Evolutionary conservation across 768 basidiomycete species (phyloP), one percentile per base, ranked within the genome.

Genomic region (Pleurotus citrinopileatus): DNA sequence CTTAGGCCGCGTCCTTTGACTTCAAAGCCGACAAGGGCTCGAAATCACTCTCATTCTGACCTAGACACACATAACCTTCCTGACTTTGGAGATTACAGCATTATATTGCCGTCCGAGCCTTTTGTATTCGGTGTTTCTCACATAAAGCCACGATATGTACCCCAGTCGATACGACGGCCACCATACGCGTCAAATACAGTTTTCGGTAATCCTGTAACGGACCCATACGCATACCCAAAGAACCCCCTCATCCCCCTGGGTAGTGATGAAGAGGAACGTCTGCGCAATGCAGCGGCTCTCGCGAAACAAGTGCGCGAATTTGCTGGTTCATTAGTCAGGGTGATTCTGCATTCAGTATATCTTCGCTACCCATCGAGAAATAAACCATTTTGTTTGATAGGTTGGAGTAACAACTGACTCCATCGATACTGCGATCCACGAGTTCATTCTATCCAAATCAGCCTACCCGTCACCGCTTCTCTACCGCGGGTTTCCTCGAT

Each of bases 381-480:
- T 38, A 7, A 53, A 23, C 23, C n/a, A n/a, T n/a, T 26, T 19
- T 12, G 38, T 4, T 25, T 26, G 8, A 8, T 58, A 91, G 90
- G 73, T 79, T 28, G 86, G 85, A 10, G 67, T 79, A 7, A 94
- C 91, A 3, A 96, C 94, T 7, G 78, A 87, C 53, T 69, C 70
- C 10, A 85, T 97, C 46, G 93, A 97, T 65, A 69, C 73, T 10
- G 74, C 77, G 1, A 72, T 95, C 34, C 93, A 95, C 54, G 75
- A 86, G 4, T 84, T 80, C 55, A 87, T 94, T 54, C 58, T 90
- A 34, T 67, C 74, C 0, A 75, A 78, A 59, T 77, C 76, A 20
- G 94, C 91, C 5, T 97, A 96, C 67, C 94, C 94, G 0, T 94
- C 93, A 7, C 91, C 94, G 0, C 70, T 96, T 45, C 77, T 75